Percentiles rank a stretch among this genome's conserved stretches.
Evolutionary conservation across 176 grass and related monocot genomes (phyloP).

Genomic region (Musa schizocarpa): DNA sequence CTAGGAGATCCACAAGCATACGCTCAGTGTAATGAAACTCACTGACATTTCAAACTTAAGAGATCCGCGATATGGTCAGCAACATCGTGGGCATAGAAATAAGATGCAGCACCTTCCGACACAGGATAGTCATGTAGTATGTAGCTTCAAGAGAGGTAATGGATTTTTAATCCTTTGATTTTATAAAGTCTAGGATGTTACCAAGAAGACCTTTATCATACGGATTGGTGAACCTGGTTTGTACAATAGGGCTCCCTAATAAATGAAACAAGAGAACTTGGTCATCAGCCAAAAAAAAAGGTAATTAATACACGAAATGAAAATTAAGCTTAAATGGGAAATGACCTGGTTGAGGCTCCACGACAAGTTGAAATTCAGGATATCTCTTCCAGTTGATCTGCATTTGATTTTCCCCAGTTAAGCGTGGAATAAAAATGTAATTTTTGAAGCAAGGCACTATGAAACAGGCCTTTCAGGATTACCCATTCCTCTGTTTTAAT

Average conservation of each 20-base stretch:
- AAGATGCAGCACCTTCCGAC: neutral
- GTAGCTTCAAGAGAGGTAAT: neutral
- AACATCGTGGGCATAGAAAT: neutral
- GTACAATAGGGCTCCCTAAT: slow-evolving; percentile 29
- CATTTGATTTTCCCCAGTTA: slow-evolving; percentile 51
- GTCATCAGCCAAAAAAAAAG: slow-evolving; percentile 6
- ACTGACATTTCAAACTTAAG: neutral
- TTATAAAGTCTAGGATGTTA: slow-evolving; percentile 75
- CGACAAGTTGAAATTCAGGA: slow-evolving; percentile 74
- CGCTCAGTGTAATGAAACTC: neutral
- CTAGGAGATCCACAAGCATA: neutral
- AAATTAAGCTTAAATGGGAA: slow-evolving; percentile 2
- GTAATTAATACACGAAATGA: neutral
- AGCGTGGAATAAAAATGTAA: slow-evolving; percentile 40
- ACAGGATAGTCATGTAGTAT: neutral
- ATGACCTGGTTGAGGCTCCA: slow-evolving; percentile 55
- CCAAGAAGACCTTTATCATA: slow-evolving; percentile 67
- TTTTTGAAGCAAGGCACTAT: slow-evolving; percentile 63
- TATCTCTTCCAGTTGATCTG: slow-evolving; percentile 99
- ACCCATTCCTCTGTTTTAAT: slow-evolving; percentile 97
- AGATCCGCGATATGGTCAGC: neutral
- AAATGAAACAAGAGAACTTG: slow-evolving; percentile 11
- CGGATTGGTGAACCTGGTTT: slow-evolving; percentile 66
- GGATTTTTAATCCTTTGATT: slow-evolving; percentile 33
- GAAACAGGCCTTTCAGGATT: slow-evolving; percentile 51